Evolutionary conservation across 2,329 filamentous ascomycete species (phyloP), one percentile per base, ranked within the genome.

Genomic region (Pseudocercospora cruenta): DNA sequence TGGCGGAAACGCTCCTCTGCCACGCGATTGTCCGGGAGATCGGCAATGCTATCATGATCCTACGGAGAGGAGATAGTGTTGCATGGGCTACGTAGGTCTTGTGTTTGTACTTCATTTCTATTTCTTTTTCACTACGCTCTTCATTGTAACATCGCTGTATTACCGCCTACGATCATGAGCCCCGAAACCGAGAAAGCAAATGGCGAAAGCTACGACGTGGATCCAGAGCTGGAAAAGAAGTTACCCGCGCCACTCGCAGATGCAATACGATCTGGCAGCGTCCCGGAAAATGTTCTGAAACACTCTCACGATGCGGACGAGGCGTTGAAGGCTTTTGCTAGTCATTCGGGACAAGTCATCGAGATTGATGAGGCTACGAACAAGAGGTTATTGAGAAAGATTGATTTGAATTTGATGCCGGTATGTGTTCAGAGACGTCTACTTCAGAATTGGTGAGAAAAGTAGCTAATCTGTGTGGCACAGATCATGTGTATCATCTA

Each of bases 401-500:
- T 90, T 66, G 88, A 91, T 75, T 84, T 81, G 82, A 85, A 87
- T 72, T 77, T 88, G 69, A 86, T 88, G 83, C 87, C 86, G 0
- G 49, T 54, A 26, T 16, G 49, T n/a, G n/a, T n/a, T n/a, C 6
- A 8, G 8, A 54, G 14, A 12, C 3, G 4, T 28, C 49, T 16
- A 24, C 16, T 24, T 7, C 22, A 22, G 45, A 49, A 2, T 10
- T 22, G 19, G 16, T 1, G 9, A 3, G 19, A 3, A 49, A 16
- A 22, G 14, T 21, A 22, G 45, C 45, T 49, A 12, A 49, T 1
- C 4, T 21, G n/a, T 21, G 45, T 6, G 45, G 19, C 24, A 12
- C 24, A 54, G 49, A 76, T 87, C 31, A 82, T 89, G 75, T 87
- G 85, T 77, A 63, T 80, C 69, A 71, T 85, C 0, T 89, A 89